Base-by-base conservation (phyloP, 164 flowering plant species). In the Liriodendron chinense region DNA sequence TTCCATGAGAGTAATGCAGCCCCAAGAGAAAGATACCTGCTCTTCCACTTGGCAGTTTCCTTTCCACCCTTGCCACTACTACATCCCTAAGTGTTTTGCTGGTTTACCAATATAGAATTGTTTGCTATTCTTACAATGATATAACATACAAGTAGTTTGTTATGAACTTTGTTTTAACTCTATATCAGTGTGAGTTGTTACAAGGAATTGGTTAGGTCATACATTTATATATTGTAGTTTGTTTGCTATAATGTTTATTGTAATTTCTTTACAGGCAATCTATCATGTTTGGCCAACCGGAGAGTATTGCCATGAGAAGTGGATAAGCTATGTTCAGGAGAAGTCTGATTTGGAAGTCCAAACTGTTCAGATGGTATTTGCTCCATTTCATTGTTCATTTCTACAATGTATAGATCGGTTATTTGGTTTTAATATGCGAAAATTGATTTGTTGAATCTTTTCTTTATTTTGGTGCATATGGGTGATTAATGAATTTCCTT, bases 281-380 rank as follows among this genome's bases (percentile, higher is more conserved):
- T 50, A 47, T 74, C 57, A 73, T 75, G 68, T 83, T 71, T 81
- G 75, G 63, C 72, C 82, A 24, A 50, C 79, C 9, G 26, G 69
- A 76, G 89, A 79, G 77, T 70, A 24, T 57, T 76, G 13, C 53
- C 59, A 64, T 53, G 69, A 69, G 68, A 80, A 72, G 47, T 75
- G 76, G 77, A 73, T 85, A 63, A 78, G 22, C 48, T 79, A 84
- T 74, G 53, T 77, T 77, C 78, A 85, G 73, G 67, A 59, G 76
- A 84, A 85, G 69, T 82, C 79, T 71, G 78, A 77, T 75, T 21
- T 81, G 80, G 83, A 82, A 57, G 84, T 78, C 73, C 49, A 80
- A 59, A 77, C 75, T 78, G 57, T 80, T 65, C 62, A 83, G 61
- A 82, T 88, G 98, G 97, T 92, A 85, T 50, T 69, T 50, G 26